A percentile compares a stretch with the other conserved stretches of the same genome.
phyloP scores from a whole-genome alignment of 352 stramenopile species.

The Pythium monospermum region DNA sequence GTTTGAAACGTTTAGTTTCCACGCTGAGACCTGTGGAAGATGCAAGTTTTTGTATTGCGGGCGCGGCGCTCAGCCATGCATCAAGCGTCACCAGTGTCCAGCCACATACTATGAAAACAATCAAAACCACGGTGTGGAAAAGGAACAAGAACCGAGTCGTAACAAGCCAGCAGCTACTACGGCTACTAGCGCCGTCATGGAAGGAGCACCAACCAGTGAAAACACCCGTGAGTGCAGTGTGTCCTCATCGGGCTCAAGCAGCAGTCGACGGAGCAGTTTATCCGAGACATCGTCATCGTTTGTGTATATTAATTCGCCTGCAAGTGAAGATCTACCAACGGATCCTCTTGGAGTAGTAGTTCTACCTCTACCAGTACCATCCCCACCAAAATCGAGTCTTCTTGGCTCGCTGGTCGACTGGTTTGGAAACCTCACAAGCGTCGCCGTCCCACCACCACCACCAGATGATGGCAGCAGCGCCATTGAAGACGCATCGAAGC shows the following conservation, averaged over 20 bases:
- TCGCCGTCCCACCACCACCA: neutral
- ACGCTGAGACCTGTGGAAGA: conserved; percentile 40
- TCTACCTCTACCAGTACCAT: conserved; percentile 13
- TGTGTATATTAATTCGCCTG: conserved; percentile 40
- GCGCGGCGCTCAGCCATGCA: conserved; percentile 37
- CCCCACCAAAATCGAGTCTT: conserved; percentile 6
- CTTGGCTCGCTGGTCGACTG: conserved; percentile 11
- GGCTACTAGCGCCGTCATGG: neutral
- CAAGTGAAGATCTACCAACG: conserved; percentile 13
- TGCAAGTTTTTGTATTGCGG: conserved; percentile 61
- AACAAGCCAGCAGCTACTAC: neutral
- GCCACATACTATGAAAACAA: conserved; percentile 8
- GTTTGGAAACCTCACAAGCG: neutral
- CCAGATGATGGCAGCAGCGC: neutral
- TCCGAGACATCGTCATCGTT: conserved; percentile 42
- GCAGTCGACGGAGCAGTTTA: conserved; percentile 21
- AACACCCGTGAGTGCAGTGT: neutral
- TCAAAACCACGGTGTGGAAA: neutral
- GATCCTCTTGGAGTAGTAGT: conserved; percentile 4
- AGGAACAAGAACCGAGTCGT: conserved; percentile 5
- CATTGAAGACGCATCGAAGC: neutral
- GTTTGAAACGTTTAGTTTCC: conserved; percentile 56
- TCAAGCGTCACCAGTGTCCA: conserved; percentile 63
- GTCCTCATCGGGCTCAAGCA: conserved; percentile 4
- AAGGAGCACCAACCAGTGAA: neutral